phyloP scores from a whole-genome alignment of 78 protist genomes.

The Dictyostelium purpureum region DNA sequence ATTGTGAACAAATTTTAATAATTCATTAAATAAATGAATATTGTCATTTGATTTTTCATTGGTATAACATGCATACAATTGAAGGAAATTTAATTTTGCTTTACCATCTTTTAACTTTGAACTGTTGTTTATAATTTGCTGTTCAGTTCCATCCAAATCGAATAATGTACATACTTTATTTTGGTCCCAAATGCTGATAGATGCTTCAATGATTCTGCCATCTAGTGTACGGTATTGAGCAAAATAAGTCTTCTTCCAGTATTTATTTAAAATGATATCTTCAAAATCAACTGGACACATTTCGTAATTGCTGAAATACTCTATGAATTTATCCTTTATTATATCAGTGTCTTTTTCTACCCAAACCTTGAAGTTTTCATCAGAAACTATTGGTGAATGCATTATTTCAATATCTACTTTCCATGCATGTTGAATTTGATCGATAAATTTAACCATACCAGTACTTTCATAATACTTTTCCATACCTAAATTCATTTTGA shows the following conservation, averaged over 20 bases:
- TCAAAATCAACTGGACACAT: slow-evolving; percentile 67
- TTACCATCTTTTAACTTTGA: not conserved
- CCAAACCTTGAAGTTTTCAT: slow-evolving; percentile 21
- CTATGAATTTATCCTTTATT: not conserved
- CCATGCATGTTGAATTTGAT: slow-evolving; percentile 78
- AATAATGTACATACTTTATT: slow-evolving; percentile 48
- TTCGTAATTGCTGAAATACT: slow-evolving; percentile 24
- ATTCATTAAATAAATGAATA: slow-evolving; percentile 25
- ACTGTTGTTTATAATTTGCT: not conserved
- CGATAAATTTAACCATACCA: slow-evolving; percentile 6
- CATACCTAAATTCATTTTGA: not conserved
- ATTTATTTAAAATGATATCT: slow-evolving; percentile 32
- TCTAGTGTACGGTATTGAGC: not conserved
- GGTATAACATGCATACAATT: slow-evolving; percentile 56
- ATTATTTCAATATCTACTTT: not conserved
- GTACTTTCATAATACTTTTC: slow-evolving; percentile 33
- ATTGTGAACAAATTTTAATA: slow-evolving; percentile 51
- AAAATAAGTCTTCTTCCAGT: slow-evolving; percentile 50
- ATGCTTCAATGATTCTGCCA: slow-evolving; percentile 25
- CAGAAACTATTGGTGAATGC: not conserved
- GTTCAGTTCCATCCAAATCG: not conserved
- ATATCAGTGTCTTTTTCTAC: slow-evolving; percentile 15
- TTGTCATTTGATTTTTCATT: not conserved
- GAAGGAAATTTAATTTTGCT: slow-evolving; percentile 17
- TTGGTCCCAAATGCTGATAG: slow-evolving; percentile 71